Evolutionary conservation across 1,284 basidiomycete species (phyloP).

Genomic region (Ustilago cynodontis): DNA sequence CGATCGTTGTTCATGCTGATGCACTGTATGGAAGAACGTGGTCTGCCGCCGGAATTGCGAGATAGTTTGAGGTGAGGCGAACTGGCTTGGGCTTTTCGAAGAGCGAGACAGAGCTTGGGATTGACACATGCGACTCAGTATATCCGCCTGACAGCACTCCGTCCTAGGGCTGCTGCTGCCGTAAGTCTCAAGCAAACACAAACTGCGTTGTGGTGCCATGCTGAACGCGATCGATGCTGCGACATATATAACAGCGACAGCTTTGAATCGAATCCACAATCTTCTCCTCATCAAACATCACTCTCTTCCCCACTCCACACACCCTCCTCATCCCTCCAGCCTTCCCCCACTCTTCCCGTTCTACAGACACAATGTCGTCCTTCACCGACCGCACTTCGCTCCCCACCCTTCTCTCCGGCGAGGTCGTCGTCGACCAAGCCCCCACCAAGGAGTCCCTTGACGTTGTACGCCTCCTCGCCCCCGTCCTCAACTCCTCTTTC

Average conservation of each 20-base stretch:
- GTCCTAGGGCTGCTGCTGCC: too few species aligned
- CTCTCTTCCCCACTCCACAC: neutral
- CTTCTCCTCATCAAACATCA: neutral
- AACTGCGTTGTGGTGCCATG: too few species aligned
- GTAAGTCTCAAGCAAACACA: too few species aligned
- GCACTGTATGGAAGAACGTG: neutral
- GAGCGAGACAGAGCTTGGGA: neutral
- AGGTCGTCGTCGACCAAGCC: conserved; percentile 18
- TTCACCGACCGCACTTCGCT: conserved; percentile 19
- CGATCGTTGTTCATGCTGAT: neutral
- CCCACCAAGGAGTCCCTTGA: conserved; percentile 20
- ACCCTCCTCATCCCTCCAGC: neutral
- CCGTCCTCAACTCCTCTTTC: conserved; percentile 15
- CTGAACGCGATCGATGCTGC: too few species aligned
- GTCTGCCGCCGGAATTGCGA: neutral
- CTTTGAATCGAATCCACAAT: neutral
- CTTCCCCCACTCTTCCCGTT: neutral
- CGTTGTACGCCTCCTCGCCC: conserved; percentile 17
- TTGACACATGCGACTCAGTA: too few species aligned
- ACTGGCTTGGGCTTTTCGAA: neutral
- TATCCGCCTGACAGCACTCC: neutral
- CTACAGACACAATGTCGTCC: conserved; percentile 14
- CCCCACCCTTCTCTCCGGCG: conserved; percentile 15
- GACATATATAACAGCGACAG: neutral
- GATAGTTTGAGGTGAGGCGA: neutral